These are phyloP conservation scores for Biscutella laevigata DNA, from an alignment of 441 rosid genomes.

Conservation along the genomic window DNA sequence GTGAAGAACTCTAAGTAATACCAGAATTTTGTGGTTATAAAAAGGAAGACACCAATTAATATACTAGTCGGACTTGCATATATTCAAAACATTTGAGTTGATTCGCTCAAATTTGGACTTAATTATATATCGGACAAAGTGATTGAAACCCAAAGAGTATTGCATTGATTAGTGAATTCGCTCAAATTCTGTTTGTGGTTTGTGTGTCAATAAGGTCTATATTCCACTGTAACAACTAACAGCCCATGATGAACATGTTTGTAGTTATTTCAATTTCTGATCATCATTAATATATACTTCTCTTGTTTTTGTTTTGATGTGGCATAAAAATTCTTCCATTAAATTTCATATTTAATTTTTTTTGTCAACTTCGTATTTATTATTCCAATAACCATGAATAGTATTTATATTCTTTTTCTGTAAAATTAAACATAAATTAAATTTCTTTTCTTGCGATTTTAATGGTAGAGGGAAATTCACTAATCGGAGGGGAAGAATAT, in stretches of 20 bases:
- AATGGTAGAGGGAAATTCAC: no score
- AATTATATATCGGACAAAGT: neutral
- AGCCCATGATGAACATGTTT: slow-evolving; percentile 19
- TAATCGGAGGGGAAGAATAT: no score
- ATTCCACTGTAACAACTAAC: slow-evolving; percentile 8
- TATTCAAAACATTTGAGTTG: neutral
- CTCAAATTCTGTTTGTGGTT: no score
- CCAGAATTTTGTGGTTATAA: no score
- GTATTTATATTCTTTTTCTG: no score
- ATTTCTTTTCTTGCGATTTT: no score
- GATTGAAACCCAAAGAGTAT: neutral
- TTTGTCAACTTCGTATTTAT: no score
- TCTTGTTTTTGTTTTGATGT: slow-evolving; percentile 9
- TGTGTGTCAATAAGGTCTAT: slow-evolving; percentile 16
- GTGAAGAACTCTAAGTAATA: neutral
- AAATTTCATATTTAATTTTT: no score
- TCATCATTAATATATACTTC: neutral
- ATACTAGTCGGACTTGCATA: neutral
- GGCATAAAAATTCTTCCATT: neutral
- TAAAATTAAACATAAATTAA: no score
- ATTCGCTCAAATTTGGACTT: neutral
- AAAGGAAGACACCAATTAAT: neutral
- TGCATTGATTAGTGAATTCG: no score
- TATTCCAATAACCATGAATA: neutral
- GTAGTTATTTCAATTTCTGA: neutral